A percentile compares a stretch with the other conserved stretches of the same genome.
Conservation (phyloP, 208 protist species). For the Crithidia thermophila region DNA sequence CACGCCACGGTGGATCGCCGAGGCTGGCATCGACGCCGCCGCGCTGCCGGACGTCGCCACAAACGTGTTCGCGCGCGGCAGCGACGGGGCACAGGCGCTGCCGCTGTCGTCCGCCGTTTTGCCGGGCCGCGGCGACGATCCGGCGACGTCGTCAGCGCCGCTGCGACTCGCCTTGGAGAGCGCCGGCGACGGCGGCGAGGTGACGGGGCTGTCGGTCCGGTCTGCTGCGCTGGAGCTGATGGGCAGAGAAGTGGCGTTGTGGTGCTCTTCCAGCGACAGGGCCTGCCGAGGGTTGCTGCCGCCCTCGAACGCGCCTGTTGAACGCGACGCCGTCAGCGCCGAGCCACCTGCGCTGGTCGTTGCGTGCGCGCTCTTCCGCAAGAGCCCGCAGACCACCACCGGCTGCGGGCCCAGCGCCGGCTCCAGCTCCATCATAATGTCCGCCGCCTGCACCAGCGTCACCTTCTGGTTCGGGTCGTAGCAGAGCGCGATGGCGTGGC, state of each 20-base stretch:
- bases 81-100: too few relatives aligned
- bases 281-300: neutral
- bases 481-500: slow-evolving; percentile 78
- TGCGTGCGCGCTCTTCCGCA: slow-evolving; percentile 8
- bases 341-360: neutral
- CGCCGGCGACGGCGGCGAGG: too few relatives aligned
- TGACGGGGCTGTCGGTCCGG: neutral
- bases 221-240: neutral
- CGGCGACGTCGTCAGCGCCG: too few relatives aligned
- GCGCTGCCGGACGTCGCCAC: too few relatives aligned
- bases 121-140: too few relatives aligned
- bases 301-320: neutral
- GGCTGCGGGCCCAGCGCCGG: slow-evolving; percentile 70
- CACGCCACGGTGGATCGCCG: too few relatives aligned
- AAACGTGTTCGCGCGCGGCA: too few relatives aligned
- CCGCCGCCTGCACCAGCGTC: slow-evolving; percentile 79
- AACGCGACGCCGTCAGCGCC: neutral
- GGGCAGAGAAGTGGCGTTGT: neutral
- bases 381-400: slow-evolving; percentile 78
- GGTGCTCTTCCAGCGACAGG: neutral
- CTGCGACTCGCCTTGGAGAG: too few relatives aligned
- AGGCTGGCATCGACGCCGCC: too few relatives aligned
- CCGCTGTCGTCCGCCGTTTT: too few relatives aligned
- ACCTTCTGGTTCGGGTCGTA: slow-evolving; percentile 76
- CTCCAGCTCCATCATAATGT: slow-evolving; percentile 83